Conservation (phyloP, 345 rosid species). For the Populus davidiana region DNA sequence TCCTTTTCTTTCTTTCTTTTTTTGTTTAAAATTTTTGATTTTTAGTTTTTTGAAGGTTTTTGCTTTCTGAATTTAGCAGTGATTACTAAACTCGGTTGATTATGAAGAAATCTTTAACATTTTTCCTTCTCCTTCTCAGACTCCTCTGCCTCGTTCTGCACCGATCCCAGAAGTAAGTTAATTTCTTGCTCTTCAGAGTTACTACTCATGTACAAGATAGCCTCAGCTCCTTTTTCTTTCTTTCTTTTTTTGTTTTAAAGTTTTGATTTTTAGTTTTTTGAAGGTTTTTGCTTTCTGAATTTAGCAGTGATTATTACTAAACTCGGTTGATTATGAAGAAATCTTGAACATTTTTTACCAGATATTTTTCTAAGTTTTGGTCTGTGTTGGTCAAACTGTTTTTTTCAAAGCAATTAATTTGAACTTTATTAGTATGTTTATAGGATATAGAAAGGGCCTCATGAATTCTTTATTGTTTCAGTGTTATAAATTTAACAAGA, state of each 20-base stretch:
- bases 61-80: background rate
- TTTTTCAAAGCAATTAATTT: conserved; percentile 1
- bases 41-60: background rate
- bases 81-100: background rate
- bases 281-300: background rate
- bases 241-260: background rate
- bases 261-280: background rate
- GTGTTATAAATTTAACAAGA: background rate
- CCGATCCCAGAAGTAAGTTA: conserved; percentile 74
- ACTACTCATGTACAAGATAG: background rate
- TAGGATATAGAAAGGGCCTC: conserved; percentile 12
- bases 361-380: background rate
- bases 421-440: conserved; percentile 11
- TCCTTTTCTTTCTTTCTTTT: background rate
- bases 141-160: conserved; percentile 63
- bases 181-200: background rate
- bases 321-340: background rate
- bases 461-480: conserved; percentile 10
- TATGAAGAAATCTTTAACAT: background rate
- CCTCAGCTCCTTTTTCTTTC: background rate
- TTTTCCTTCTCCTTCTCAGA: conserved; percentile 30
- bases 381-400: background rate
- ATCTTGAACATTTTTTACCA: background rate
- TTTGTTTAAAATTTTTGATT: background rate
- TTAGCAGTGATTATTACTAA: background rate